Evolutionary conservation across 2,329 filamentous ascomycete species (phyloP).

Genomic region (Aspergillus tanneri): DNA sequence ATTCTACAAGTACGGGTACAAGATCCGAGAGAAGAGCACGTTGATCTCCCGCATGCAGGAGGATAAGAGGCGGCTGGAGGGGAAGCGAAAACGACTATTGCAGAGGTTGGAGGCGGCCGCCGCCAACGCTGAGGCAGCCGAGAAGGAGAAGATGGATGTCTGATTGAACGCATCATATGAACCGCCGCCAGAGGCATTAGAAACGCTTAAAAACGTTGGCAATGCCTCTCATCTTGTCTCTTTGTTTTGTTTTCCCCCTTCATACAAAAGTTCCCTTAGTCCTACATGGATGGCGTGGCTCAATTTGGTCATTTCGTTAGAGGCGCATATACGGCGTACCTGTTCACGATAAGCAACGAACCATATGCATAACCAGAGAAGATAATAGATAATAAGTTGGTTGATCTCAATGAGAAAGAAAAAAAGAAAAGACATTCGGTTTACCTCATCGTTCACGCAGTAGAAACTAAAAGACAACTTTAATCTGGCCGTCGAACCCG

Average conservation of each 20-base stretch:
- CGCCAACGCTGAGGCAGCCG: constrained; percentile 8
- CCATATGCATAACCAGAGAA: constrained; percentile 2
- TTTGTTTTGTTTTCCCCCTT: not conserved
- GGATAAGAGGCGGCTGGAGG: constrained; percentile 49
- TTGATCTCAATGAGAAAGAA: not conserved
- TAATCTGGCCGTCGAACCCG: constrained; percentile 20
- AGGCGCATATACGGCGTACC: constrained; percentile 4
- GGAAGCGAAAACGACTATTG: constrained; percentile 34
- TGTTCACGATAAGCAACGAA: not conserved
- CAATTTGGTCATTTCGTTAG: constrained; percentile 4
- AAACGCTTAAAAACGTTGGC: not conserved
- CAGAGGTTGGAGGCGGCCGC: constrained; percentile 12
- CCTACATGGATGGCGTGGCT: constrained; percentile 3
- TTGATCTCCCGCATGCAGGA: constrained; percentile 59
- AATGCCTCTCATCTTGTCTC: not conserved
- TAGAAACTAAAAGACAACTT: not conserved
- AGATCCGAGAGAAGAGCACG: constrained; percentile 56
- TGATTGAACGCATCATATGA: constrained; percentile 1
- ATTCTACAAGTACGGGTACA: constrained; percentile 65
- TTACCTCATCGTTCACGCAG: not conserved
- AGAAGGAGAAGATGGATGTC: constrained; percentile 22
- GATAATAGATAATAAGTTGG: constrained; percentile 6
- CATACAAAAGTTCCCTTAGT: constrained; percentile 5
- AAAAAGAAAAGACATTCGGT: not conserved
- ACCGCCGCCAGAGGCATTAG: not conserved